Conservation (phyloP, 768 basidiomycete species). For the Kwoniella dendrophila region DNA sequence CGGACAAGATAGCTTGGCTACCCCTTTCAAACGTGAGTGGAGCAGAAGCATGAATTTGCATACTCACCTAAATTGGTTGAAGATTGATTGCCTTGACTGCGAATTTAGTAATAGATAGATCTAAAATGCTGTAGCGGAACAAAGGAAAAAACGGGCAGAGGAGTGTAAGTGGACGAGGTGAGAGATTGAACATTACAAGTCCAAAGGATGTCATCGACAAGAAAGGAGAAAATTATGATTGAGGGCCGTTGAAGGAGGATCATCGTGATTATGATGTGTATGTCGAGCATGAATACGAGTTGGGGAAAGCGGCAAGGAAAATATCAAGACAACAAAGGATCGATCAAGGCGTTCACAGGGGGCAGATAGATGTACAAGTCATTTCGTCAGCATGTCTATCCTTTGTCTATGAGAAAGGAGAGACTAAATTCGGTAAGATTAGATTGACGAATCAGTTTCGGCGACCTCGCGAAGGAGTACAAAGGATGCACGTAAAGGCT, state of each 20-base stretch:
- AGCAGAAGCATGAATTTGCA: conserved; percentile 10
- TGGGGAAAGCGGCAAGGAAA: conserved; percentile 11
- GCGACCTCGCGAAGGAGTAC: too few species aligned
- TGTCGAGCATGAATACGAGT: not conserved
- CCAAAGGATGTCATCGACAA: not conserved
- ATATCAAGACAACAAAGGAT: not conserved
- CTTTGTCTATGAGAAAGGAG: too few species aligned
- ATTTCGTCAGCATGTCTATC: too few species aligned
- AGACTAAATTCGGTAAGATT: too few species aligned
- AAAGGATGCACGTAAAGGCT: too few species aligned
- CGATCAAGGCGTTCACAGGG: not conserved
- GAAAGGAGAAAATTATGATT: not conserved
- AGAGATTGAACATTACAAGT: not conserved
- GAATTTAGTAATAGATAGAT: conserved; percentile 5
- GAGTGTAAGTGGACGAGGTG: conserved; percentile 4
- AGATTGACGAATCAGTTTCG: too few species aligned
- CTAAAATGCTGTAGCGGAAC: conserved; percentile 27
- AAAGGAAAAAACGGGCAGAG: conserved; percentile 32
- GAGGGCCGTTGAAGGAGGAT: conserved; percentile 12
- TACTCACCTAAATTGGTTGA: conserved; percentile 19
- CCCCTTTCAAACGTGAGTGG: conserved; percentile 31
- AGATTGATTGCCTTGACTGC: not conserved
- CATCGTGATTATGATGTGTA: not conserved
- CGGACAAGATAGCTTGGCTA: conserved; percentile 22
- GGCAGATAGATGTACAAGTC: too few species aligned